phyloP scores from a whole-genome alignment of 1,284 basidiomycete genomes.

The Cryptococcus sp. region DNA sequence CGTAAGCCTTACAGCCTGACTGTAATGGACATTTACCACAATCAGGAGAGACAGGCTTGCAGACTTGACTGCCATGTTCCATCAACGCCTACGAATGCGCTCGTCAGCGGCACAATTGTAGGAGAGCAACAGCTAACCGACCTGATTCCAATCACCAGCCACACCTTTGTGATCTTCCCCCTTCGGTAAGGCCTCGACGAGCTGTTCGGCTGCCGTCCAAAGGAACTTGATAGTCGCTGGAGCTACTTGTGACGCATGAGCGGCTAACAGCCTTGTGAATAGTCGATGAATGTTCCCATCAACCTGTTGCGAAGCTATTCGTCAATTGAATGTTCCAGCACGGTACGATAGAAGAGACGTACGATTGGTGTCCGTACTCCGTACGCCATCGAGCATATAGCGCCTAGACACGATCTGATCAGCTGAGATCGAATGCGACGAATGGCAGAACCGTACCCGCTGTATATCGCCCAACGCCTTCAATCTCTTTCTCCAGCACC shows the following conservation, averaged over 20 bases:
- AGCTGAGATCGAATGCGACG: not conserved
- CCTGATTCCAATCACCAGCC: conserved; percentile 84
- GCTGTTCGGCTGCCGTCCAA: conserved; percentile 72
- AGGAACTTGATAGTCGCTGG: conserved; percentile 75
- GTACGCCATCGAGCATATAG: conserved; percentile 87
- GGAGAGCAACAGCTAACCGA: conserved; percentile 1
- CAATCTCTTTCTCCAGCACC: conserved; percentile 79
- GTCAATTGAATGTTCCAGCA: not conserved
- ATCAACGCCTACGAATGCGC: conserved; percentile 41
- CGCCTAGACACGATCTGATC: conserved; percentile 60
- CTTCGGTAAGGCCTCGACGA: conserved; percentile 61
- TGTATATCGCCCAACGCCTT: conserved; percentile 89
- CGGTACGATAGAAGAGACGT: conserved; percentile 44
- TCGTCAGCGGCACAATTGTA: too few species aligned
- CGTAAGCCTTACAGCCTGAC: conserved; percentile 67
- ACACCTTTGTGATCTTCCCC: conserved; percentile 27
- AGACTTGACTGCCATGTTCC: conserved; percentile 80
- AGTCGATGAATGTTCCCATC: conserved; percentile 90
- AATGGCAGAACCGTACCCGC: conserved; percentile 47
- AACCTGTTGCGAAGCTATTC: conserved; percentile 57
- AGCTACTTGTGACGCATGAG: conserved; percentile 76
- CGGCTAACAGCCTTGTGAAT: conserved; percentile 73
- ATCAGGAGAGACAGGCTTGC: conserved; percentile 75
- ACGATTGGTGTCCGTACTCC: conserved; percentile 80
- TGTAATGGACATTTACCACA: conserved; percentile 73